Evolutionary conservation across 116 monocot genomes (phyloP).

Genomic region (Iris pallida): DNA sequence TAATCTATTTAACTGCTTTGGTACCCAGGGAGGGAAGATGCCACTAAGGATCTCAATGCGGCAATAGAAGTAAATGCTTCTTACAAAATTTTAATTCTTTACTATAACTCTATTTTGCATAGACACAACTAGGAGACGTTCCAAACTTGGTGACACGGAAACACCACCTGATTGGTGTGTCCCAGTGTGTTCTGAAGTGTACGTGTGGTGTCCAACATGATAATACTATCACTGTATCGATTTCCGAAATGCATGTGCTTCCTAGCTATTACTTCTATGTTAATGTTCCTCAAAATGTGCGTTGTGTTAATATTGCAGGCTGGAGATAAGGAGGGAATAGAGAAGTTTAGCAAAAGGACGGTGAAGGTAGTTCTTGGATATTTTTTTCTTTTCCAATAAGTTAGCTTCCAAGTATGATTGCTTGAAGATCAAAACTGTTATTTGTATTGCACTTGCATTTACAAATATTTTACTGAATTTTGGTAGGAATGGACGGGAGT

Average conservation of each 20-base stretch:
- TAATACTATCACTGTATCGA: too few species aligned
- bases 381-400: neutral
- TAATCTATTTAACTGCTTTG: conserved; percentile 23
- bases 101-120: neutral
- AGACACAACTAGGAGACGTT: too few species aligned
- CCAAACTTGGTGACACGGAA: too few species aligned
- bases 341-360: conserved; percentile 97
- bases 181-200: neutral
- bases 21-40: conserved; percentile 87
- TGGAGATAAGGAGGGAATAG: conserved; percentile 86
- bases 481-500: conserved; percentile 99
- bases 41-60: conserved; percentile 67
- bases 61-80: conserved; percentile 67
- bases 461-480: conserved; percentile 19
- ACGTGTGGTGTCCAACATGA: too few species aligned
- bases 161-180: too few species aligned
- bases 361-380: conserved; percentile 58
- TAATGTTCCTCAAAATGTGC: neutral
- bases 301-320: conserved; percentile 40
- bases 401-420: neutral
- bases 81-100: neutral
- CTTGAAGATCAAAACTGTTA: neutral
- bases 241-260: neutral
- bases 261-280: neutral
- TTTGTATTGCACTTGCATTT: conserved; percentile 3